These are phyloP conservation scores for Neurospora sp. DNA, from an alignment of 495 filamentous ascomycete genomes.

Conservation along the genomic window DNA sequence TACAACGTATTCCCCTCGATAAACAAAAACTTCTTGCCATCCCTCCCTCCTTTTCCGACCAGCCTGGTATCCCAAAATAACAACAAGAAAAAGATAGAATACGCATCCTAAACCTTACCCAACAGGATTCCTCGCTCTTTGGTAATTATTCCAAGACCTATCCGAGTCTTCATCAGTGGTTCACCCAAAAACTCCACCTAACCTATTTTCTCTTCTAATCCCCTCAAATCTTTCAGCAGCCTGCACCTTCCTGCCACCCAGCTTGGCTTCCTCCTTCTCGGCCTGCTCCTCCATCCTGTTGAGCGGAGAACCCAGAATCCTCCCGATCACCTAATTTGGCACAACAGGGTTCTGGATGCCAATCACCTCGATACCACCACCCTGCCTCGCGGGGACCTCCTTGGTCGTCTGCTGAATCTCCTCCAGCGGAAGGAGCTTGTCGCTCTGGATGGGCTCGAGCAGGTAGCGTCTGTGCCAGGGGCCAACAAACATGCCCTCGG, in stretches of 20 bases:
- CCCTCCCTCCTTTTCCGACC: not conserved
- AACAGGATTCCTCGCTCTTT: not conserved
- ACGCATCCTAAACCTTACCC: not conserved
- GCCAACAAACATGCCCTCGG: constrained; percentile 83
- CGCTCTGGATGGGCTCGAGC: constrained; percentile 27
- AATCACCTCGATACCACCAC: constrained; percentile 19
- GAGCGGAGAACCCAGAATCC: not conserved
- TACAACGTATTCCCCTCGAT: not conserved
- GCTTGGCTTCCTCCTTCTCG: not conserved
- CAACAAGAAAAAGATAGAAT: not conserved
- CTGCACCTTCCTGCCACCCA: not conserved
- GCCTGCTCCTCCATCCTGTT: not conserved
- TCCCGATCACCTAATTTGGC: constrained; percentile 9
- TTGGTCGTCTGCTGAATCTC: constrained; percentile 20
- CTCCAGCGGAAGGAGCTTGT: constrained; percentile 24
- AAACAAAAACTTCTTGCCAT: not conserved
- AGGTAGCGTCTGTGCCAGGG: constrained; percentile 75
- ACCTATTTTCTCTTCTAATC: not conserved
- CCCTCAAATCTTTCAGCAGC: not conserved
- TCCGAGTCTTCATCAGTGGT: not conserved
- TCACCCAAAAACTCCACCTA: not conserved
- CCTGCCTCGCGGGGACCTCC: not conserved
- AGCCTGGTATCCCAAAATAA: not conserved
- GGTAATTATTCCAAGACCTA: not conserved
- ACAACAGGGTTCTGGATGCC: constrained; percentile 14